Evolutionary conservation across 1,284 basidiomycete species (phyloP).

Genomic region (Ganoderma resinaceum): DNA sequence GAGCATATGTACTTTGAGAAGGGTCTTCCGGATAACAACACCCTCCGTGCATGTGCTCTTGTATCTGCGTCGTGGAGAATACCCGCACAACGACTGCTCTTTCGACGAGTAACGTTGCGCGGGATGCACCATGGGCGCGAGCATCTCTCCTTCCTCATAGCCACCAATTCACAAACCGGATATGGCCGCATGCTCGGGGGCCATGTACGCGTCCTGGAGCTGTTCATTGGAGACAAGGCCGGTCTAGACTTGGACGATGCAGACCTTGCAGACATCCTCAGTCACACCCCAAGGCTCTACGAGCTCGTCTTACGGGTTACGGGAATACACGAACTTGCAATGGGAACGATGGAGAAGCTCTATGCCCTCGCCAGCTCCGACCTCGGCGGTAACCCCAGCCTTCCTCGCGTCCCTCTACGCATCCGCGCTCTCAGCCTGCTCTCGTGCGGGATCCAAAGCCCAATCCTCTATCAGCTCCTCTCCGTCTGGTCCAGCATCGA

Average conservation of each 20-base stretch:
- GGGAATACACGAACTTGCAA: slow-evolving; percentile 42
- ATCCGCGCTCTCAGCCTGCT: slow-evolving; percentile 49
- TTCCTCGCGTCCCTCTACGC: slow-evolving; percentile 13
- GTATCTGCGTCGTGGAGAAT: slow-evolving; percentile 47
- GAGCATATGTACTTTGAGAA: slow-evolving; percentile 45
- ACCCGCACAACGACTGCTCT: slow-evolving; percentile 51
- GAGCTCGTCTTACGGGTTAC: slow-evolving; percentile 42
- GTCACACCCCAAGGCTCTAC: slow-evolving; percentile 46
- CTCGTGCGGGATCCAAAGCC: slow-evolving; percentile 50
- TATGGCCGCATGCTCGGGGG: slow-evolving; percentile 26
- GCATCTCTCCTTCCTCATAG: slow-evolving; percentile 20
- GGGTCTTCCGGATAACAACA: slow-evolving; percentile 41
- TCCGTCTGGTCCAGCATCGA: slow-evolving; percentile 46
- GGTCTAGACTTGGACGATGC: slow-evolving; percentile 15
- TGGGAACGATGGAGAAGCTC: slow-evolving; percentile 36
- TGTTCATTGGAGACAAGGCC: slow-evolving; percentile 25
- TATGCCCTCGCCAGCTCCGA: slow-evolving; percentile 15
- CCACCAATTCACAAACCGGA: slow-evolving; percentile 20
- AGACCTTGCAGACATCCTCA: slow-evolving; percentile 39
- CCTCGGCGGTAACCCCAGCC: neutral
- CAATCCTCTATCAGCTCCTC: slow-evolving; percentile 52
- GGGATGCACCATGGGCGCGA: slow-evolving; percentile 6
- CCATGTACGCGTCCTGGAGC: slow-evolving; percentile 32
- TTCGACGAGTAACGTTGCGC: slow-evolving; percentile 38
- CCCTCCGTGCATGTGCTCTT: slow-evolving; percentile 44